Conservation (phyloP, 1,284 basidiomycete genomes). For the Ceratobasidium sp. region DNA sequence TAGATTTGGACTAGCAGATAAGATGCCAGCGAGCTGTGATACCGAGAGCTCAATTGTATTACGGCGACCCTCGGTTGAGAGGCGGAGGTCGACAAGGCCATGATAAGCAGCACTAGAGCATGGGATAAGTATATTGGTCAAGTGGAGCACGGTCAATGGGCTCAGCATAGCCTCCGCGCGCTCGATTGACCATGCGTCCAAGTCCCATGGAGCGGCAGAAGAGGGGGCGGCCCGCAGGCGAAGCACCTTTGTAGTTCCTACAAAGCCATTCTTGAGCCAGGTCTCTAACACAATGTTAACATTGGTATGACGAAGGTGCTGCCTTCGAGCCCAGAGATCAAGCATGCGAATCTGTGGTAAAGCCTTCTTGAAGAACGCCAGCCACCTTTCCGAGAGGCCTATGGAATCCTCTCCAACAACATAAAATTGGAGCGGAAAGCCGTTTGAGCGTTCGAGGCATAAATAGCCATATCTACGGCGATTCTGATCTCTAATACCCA, state of each 20-base stretch:
- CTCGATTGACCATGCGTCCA: no score
- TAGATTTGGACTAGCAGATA: constrained; percentile 8
- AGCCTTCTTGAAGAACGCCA: no score
- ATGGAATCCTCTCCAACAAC: not conserved
- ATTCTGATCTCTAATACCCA: not conserved
- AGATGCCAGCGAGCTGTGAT: not conserved
- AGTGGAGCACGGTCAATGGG: not conserved
- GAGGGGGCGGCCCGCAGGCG: no score
- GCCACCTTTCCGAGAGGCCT: no score
- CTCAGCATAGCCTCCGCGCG: not conserved
- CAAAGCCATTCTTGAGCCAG: no score
- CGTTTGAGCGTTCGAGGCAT: not conserved
- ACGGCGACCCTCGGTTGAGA: not conserved
- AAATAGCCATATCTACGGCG: not conserved
- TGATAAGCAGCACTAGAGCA: constrained; percentile 15
- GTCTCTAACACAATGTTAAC: no score
- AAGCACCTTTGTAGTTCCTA: no score
- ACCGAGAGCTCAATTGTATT: not conserved
- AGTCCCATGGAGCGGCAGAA: no score
- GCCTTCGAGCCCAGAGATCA: no score
- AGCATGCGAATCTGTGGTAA: no score
- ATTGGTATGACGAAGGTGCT: no score
- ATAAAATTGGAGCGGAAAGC: not conserved
- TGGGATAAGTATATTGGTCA: not conserved
- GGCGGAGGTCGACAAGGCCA: constrained; percentile 22